Evolutionary conservation across 75 land plant species (phyloP).

Genomic region (Pseudotsuga menziesii): DNA sequence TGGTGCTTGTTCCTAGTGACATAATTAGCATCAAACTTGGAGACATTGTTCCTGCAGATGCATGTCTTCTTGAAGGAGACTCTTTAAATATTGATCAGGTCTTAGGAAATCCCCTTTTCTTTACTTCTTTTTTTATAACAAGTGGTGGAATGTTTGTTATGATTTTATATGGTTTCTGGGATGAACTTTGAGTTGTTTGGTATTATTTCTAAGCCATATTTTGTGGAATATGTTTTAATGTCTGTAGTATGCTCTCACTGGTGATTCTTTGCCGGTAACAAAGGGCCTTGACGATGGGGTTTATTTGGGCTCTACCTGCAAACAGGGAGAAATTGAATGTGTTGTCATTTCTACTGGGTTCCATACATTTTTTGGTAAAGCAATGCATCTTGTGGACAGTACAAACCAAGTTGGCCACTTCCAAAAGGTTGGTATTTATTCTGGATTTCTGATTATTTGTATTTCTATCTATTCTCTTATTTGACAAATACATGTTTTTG

Average conservation of each 20-base stretch:
- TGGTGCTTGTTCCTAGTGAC: constrained; percentile 86
- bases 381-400: constrained; percentile 91
- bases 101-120: not conserved
- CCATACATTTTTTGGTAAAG: constrained; percentile 94
- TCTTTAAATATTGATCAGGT: constrained; percentile 97
- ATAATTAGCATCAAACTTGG: constrained; percentile 90
- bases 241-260: constrained; percentile 88
- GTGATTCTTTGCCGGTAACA: constrained; percentile 91
- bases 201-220: not conserved
- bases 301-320: constrained; percentile 90
- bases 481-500: not conserved
- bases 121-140: not conserved
- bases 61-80: constrained; percentile 92
- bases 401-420: constrained; percentile 95
- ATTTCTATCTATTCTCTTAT: constrained; percentile 2
- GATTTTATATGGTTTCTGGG: not conserved
- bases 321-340: constrained; percentile 92
- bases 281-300: constrained; percentile 88
- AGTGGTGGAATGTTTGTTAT: not conserved
- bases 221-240: not conserved
- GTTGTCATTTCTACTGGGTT: constrained; percentile 95
- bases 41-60: constrained; percentile 97
- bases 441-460: not conserved
- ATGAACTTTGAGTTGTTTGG: not conserved
- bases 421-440: constrained; percentile 56